These are phyloP conservation scores for Cerioporus squamosus DNA, from an alignment of 1,284 basidiomycete species.

Conservation along the genomic window DNA sequence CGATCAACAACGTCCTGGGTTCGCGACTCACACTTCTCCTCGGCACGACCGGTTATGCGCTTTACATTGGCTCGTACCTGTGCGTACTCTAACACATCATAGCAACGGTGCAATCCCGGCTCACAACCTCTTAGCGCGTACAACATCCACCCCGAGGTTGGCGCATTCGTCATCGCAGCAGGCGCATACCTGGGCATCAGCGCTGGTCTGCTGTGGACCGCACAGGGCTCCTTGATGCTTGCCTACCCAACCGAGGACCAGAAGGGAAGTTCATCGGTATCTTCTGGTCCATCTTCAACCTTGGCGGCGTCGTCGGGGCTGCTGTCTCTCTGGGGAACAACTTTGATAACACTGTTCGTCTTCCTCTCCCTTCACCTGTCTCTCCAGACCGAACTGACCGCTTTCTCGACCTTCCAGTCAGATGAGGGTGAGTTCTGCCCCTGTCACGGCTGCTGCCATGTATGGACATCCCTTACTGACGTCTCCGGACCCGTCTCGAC, in stretches of 20 bases:
- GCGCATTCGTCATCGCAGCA: conserved; percentile 72
- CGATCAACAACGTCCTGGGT: conserved; percentile 81
- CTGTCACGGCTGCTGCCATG: background rate
- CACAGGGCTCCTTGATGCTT: conserved; percentile 85
- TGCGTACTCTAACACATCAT: conserved; percentile 36
- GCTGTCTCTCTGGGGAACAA: conserved; percentile 61
- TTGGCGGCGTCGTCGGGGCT: conserved; percentile 67
- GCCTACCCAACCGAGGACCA: conserved; percentile 79
- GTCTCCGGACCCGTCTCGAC: conserved; percentile 5
- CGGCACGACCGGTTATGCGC: conserved; percentile 71
- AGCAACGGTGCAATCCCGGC: background rate
- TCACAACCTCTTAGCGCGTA: conserved; percentile 48
- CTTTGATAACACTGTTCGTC: conserved; percentile 43
- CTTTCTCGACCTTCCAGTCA: conserved; percentile 23
- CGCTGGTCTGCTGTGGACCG: conserved; percentile 86
- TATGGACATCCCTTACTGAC: conserved; percentile 27
- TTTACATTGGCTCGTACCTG: conserved; percentile 80
- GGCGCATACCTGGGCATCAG: conserved; percentile 85
- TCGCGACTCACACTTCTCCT: conserved; percentile 70
- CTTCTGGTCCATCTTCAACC: conserved; percentile 74
- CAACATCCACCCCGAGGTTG: conserved; percentile 66
- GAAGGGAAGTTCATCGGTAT: conserved; percentile 81
- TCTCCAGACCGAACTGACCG: background rate
- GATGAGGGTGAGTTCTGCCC: conserved; percentile 34
- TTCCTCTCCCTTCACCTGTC: background rate